Conservation (phyloP, 192 early-diverging fungal genomes). For the Backusella morwellensis region DNA sequence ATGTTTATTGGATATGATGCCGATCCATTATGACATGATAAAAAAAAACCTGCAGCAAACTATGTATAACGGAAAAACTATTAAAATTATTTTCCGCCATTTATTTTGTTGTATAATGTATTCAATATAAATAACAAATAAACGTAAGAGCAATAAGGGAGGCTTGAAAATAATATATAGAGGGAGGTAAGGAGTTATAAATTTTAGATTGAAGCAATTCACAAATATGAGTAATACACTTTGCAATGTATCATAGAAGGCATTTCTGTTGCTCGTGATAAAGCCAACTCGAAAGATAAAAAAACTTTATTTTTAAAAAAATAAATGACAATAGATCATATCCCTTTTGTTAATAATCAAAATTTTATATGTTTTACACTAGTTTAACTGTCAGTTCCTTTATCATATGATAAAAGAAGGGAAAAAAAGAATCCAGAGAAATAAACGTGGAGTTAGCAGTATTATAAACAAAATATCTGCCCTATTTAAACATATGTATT, state of each 20-base stretch:
- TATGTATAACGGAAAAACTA: background rate
- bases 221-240: background rate
- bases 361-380: no score
- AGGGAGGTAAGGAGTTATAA: background rate
- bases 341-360: no score
- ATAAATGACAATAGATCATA: background rate
- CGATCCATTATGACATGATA: background rate
- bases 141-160: background rate
- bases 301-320: background rate
- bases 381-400: background rate
- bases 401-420: background rate
- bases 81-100: background rate
- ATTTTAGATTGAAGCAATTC: background rate
- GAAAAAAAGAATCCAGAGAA: background rate
- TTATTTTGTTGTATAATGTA: background rate
- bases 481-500: background rate
- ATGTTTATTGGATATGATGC: background rate
- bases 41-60: background rate
- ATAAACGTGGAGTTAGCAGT: background rate
- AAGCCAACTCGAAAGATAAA: background rate
- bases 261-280: background rate
- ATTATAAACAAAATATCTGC: background rate
- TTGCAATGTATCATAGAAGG: background rate
- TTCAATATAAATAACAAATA: background rate
- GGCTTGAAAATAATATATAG: background rate